phyloP scores from a whole-genome alignment of 306 rosid genomes.

The Arachis hypogaea region DNA sequence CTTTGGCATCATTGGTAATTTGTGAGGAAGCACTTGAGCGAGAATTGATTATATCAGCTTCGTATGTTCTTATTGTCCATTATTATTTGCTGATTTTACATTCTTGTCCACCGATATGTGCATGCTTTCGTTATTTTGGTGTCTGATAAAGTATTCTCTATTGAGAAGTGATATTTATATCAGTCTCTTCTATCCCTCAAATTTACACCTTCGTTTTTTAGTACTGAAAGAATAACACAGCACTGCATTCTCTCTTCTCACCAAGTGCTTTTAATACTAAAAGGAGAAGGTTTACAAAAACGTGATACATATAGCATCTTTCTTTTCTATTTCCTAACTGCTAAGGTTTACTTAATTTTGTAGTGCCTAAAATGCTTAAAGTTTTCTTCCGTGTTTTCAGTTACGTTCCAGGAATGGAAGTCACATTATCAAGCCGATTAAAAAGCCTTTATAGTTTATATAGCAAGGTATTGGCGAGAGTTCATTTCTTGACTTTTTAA shows the following conservation, averaged over 20 bases:
- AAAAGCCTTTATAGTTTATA: constrained; percentile 93
- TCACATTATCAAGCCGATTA: constrained; percentile 83
- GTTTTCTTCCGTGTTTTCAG: constrained; percentile 55
- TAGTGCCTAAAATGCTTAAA: constrained; percentile 14
- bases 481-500: constrained; percentile 36
- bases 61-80: constrained; percentile 65
- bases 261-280: too few species aligned
- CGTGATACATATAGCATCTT: too few species aligned
- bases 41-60: constrained; percentile 86
- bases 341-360: constrained; percentile 20
- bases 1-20: constrained; percentile 79
- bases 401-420: constrained; percentile 98
- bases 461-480: constrained; percentile 71
- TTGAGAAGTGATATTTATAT: not conserved
- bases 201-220: too few species aligned
- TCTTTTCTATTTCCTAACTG: constrained; percentile 1
- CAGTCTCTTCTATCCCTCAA: too few species aligned
- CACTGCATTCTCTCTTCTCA: too few species aligned
- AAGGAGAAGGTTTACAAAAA: too few species aligned
- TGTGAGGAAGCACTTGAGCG: constrained; percentile 95
- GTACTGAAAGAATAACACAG: too few species aligned
- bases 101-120: constrained; percentile 31
- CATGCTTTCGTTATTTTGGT: constrained; percentile 21
- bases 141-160: not conserved
- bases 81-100: constrained; percentile 41